Base-by-base conservation (phyloP, 352 stramenopile genomes). In the Phytophthora uliginosa region DNA sequence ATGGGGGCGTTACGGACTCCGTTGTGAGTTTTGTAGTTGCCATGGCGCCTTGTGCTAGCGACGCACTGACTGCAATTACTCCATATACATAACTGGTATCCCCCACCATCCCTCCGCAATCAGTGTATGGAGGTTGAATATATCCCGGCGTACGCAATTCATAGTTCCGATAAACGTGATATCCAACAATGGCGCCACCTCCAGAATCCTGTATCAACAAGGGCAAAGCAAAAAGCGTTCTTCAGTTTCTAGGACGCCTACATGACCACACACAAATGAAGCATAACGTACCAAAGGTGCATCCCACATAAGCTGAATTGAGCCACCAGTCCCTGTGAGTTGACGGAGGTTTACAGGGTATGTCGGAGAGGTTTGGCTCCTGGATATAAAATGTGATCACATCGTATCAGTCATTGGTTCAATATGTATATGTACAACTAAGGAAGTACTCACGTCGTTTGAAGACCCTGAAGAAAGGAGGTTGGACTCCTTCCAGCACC, bases 121-220 rank as follows among this genome's bases (percentile, higher is more conserved):
- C 79, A 12, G 13, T 64, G 57, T 79, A 92, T 9, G 82, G 83
- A 22, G 82, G 70, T 15, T 62, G 28, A 17, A 86, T 59, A 15
- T 77, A 63, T 22, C 69, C 40, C 3, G 64, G 28, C 0, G 74
- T 85, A 31, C 90, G 40, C 10, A 84, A 48, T 56, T 72, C 53
- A 18, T 88, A 89, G 64, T 93, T 73, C 12, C 86, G 81, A 70
- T 92, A 93, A 0, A 93, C 76, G 1, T 62, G 57, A 69, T 93
- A 93, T 4, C 86, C 86, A 45, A 77, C 4, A 62, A 92, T 76
- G 2, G 40, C 52, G 2, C 73, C 67, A 5, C 81, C 81, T 48
- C 81, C 78, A 17, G 69, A 71, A 48, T 88, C 76, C 80, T 86
- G 47, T 18, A 71, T 7, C 13, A 52, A 17, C 13, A 61, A 40